Evolutionary conservation across 495 filamentous ascomycete genomes (phyloP), one percentile per base, ranked within the genome.

Genomic region (Podospora tetraspora): DNA sequence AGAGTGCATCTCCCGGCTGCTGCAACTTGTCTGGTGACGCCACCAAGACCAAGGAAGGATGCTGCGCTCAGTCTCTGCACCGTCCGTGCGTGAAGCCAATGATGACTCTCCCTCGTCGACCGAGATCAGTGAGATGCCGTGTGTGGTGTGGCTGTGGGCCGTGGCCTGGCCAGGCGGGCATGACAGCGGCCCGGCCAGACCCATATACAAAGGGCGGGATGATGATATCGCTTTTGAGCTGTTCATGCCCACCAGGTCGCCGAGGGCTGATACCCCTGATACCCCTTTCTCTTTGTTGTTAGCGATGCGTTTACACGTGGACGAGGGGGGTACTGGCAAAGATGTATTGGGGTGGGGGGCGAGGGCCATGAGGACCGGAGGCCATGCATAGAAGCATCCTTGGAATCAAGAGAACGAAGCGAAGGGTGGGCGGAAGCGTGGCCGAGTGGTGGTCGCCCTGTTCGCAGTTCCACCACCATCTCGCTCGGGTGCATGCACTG

Each of bases 31-130:
- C 59, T 29, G 60, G 68, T 70, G 68, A 67, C 69, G 65, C 64
- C 64, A 70, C 57, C 62, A 64, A 21, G 22, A 62, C 59, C 25
- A 32, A 70, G n/a, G 56, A 56, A 56, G 57, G 24, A 62, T 59
- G 57, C 3, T 52, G 65, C 69, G 69, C 69, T 68, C 69, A 64
- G 62, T 61, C 66, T 62, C 58, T 60, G 72, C 60, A 60, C 23
- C 10, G 70, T 72, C 72, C 64, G 72, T 74, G 72, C 72, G 70
- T 62, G 29, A 62, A 10, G n/a, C 64, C 70, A 72, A 72, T 70
- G 52, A 59, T 61, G 37, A 52, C 16, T 52, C 37, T 52, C 16
- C 16, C 1, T 25, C 25, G 22, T 21, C n/a, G 32, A 37, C 13
- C 62, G 22, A 24, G 7, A 52, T 68, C 63, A 24, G 52, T 61